Evolutionary conservation across 2,329 filamentous ascomycete genomes (phyloP).

Genomic region (Apiospora marii): DNA sequence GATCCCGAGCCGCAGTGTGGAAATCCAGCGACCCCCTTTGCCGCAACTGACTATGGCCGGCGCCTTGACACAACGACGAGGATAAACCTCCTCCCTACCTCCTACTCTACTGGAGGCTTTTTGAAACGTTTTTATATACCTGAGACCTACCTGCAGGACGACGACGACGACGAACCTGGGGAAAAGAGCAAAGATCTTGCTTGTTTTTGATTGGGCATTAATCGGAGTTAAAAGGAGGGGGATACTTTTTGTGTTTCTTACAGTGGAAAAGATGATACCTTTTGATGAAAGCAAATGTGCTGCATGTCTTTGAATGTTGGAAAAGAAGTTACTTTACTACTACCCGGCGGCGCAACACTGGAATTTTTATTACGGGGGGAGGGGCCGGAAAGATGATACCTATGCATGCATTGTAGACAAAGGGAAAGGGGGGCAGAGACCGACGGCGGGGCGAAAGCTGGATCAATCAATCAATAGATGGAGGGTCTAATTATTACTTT

Average conservation of each 20-base stretch:
- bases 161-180: neutral
- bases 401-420: constrained; percentile 20
- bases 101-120: neutral
- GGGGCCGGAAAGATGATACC: constrained; percentile 3
- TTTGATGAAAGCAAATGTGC: constrained; percentile 16
- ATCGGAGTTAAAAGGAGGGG: neutral
- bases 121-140: neutral
- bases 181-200: neutral
- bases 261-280: constrained; percentile 14
- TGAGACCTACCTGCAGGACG: neutral
- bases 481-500: neutral
- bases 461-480: neutral
- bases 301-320: constrained; percentile 17
- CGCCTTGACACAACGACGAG: constrained; percentile 36
- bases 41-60: constrained; percentile 39
- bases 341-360: constrained; percentile 10
- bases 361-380: neutral
- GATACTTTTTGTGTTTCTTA: neutral
- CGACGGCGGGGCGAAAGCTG: no score
- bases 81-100: constrained; percentile 31
- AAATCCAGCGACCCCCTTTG: constrained; percentile 56
- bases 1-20: constrained; percentile 64
- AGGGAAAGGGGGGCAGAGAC: neutral
- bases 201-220: constrained; percentile 5
- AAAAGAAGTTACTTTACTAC: neutral